Conservation (phyloP, 345 rosid species). For the Mallotus nudiflorus region DNA sequence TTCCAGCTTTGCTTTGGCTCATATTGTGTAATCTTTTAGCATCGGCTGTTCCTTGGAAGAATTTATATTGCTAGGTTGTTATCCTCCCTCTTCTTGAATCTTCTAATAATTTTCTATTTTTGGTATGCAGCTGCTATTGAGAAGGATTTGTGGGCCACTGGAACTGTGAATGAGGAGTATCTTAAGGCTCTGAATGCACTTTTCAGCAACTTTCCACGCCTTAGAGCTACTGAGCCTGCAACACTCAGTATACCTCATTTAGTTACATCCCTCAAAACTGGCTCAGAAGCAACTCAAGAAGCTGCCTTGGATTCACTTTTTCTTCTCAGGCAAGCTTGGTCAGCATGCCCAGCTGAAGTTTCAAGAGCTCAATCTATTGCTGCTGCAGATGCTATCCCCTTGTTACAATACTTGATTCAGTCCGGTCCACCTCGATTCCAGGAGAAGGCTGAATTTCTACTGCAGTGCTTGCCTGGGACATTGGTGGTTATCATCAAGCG, state of each 20-base stretch:
- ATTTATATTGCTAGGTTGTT: conserved; percentile 3
- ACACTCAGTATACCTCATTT: conserved; percentile 96
- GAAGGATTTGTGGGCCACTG: conserved; percentile 96
- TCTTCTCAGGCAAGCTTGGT: conserved; percentile 99
- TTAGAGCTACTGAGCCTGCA: conserved; percentile 98
- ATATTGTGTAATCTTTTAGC: not conserved
- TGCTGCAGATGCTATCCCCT: conserved; percentile 97
- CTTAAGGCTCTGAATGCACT: conserved; percentile 85
- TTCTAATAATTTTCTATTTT: conserved; percentile 12
- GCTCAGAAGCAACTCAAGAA: conserved; percentile 98
- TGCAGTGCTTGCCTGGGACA: conserved; percentile 99
- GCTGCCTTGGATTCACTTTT: conserved; percentile 95
- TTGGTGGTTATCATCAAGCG: conserved; percentile 86
- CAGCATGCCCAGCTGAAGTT: conserved; percentile 97
- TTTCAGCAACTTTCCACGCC: conserved; percentile 93
- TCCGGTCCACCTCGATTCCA: conserved; percentile 99
- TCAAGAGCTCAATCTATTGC: conserved; percentile 96
- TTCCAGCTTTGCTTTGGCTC: conserved; percentile 4
- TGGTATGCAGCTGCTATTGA: conserved; percentile 89
- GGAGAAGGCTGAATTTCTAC: conserved; percentile 93
- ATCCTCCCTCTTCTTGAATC: not conserved
- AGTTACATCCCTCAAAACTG: conserved; percentile 88
- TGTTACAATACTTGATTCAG: conserved; percentile 92
- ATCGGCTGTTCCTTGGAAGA: not conserved
- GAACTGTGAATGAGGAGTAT: conserved; percentile 94